Conservation (phyloP, 345 rosid genomes). For the Hibiscus tridactylites region DNA sequence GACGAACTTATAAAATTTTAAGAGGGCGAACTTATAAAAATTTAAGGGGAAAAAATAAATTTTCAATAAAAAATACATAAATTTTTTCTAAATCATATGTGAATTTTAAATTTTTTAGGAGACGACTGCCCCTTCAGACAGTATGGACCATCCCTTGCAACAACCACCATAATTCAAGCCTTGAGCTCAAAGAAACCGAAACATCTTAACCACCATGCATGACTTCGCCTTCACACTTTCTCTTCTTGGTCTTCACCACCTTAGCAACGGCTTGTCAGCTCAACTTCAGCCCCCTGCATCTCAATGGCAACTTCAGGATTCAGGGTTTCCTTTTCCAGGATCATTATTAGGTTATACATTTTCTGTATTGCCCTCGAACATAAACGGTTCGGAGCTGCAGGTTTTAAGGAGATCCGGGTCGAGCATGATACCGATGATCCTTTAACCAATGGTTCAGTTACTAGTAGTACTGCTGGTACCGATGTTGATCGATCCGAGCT, state of each 20-base stretch:
- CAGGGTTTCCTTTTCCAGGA: conserved; percentile 7
- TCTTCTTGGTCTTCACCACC: conserved; percentile 14
- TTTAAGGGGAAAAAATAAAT: too few relatives aligned
- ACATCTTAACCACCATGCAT: conserved; percentile 38
- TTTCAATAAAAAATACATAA: too few relatives aligned
- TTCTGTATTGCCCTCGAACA: conserved; percentile 21
- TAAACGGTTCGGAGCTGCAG: conserved; percentile 15
- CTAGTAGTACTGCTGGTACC: background rate
- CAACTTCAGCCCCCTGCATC: conserved; percentile 5
- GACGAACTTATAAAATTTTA: too few relatives aligned
- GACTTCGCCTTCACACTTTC: conserved; percentile 17
- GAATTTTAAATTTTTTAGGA: too few relatives aligned
- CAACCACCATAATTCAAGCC: conserved; percentile 21
- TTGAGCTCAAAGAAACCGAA: conserved; percentile 42
- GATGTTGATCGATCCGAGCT: conserved; percentile 25
- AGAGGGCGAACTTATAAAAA: too few relatives aligned
- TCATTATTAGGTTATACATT: conserved; percentile 24
- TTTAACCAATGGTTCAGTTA: background rate
- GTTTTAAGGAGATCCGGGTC: conserved; percentile 1
- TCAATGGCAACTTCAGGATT: conserved; percentile 31
- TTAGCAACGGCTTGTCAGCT: background rate
- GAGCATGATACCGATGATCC: background rate
- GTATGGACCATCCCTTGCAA: too few relatives aligned
- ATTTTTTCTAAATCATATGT: too few relatives aligned
- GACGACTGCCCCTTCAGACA: too few relatives aligned